These are phyloP conservation scores for Tarenaya hassleriana DNA, from an alignment of 345 rosid genomes.

Conservation along the genomic window DNA sequence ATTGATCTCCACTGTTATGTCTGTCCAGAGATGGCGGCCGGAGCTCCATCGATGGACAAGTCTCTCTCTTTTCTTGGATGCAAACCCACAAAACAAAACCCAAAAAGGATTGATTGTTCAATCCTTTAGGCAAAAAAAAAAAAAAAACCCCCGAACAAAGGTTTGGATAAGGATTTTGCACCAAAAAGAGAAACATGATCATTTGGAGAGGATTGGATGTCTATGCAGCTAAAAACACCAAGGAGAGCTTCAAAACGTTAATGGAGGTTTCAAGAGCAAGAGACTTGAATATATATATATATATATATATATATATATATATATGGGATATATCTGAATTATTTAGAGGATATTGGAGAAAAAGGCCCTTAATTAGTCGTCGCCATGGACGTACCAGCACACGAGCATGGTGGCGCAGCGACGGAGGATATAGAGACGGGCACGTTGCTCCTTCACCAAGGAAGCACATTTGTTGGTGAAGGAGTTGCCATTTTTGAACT, in stretches of 20 bases:
- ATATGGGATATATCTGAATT: conserved; percentile 11
- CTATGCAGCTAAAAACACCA: conserved; percentile 25
- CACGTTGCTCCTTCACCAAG: conserved; percentile 58
- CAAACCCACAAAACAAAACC: conserved; percentile 22
- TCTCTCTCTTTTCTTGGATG: conserved; percentile 19
- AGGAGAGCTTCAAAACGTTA: conserved; percentile 14
- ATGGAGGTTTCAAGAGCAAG: conserved; percentile 22
- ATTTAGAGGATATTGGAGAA: not conserved
- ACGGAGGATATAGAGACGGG: conserved; percentile 60
- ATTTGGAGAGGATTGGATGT: too few relatives aligned
- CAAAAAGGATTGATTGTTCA: conserved; percentile 18
- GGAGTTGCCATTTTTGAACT: conserved; percentile 34
- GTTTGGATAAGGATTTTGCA: conserved; percentile 19
- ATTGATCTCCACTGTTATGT: conserved; percentile 16
- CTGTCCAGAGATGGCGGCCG: conserved; percentile 5
- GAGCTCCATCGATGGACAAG: conserved; percentile 19
- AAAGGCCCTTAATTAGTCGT: conserved; percentile 36
- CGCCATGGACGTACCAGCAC: conserved; percentile 65
- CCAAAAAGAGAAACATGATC: conserved; percentile 10
- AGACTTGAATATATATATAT: conserved; percentile 2
- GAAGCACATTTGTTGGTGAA: conserved; percentile 68
- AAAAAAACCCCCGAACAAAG: not conserved
- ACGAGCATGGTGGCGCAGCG: conserved; percentile 86
- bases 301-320: conserved; percentile 8
- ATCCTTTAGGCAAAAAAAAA: conserved; percentile 20